Base-by-base conservation (phyloP, 139 green algal species). In the Dunaliella primolecta region DNA sequence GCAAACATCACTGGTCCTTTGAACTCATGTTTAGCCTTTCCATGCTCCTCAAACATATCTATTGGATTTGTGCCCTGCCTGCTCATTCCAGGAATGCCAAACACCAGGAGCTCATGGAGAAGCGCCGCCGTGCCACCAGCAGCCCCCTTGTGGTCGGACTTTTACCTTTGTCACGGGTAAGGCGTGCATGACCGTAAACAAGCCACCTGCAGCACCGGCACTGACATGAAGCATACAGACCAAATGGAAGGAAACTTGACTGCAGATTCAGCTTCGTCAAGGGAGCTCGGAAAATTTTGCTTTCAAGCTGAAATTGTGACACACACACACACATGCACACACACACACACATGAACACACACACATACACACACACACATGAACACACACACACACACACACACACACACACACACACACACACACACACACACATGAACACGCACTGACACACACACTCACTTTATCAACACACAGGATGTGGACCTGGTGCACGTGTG, bases 91-190 rank as follows among this genome's bases (percentile, higher is more conserved):
- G 93, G 21, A 92, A 95, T 29, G 56, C 88, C 30, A 95, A 96
- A 86, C 89, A 91, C 1, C 83, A 89, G 33, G 88, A 95, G 84
- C 78, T 92, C 27, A 78, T 96, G 32, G 89, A 93, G 20, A 72
- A 84, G 32, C 89, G 89, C 36, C 89, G 94, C 0, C 83, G 82
- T 27, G 37, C 81, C 24, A 79, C 55, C 7, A 86, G 55, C 2
- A 87, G 93, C 2, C 94, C 94, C 0, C 38, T 91, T 0, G 89
- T 97, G 11, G 92, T 97, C 20, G 89, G 87, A 0, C 32, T 97
- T 74, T 89, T 97, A 76, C 94, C 94, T 0, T 84, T 97, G 0
- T 94, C 91, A 35, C 75, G 82, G 77, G 91, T 92, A 71, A 77
- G 86, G 21, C 11, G 23, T 36, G 1, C 31, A 37, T 31, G 25